Conservation (phyloP, 225 moss, liverwort and hornwort species). For the Physcomitrium patens region DNA sequence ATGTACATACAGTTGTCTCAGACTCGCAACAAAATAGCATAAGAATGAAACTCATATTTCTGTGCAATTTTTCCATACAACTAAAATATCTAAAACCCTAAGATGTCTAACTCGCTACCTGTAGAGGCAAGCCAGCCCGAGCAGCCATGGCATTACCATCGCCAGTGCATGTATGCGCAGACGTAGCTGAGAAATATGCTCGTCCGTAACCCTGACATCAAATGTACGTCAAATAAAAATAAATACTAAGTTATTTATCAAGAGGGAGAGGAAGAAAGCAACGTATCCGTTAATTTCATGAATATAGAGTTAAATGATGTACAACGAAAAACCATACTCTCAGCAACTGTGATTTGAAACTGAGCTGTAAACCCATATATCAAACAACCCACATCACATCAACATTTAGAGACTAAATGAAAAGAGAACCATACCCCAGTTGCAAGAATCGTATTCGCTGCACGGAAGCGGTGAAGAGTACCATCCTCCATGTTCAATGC, state of each 20-base stretch:
- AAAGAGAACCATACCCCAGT: conserved; percentile 68
- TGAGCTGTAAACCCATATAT: neutral
- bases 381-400: neutral
- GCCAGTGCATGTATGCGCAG: conserved; percentile 97
- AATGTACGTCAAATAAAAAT: conserved; percentile 2
- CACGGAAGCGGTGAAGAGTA: conserved; percentile 87
- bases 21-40: neutral
- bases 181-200: conserved; percentile 95
- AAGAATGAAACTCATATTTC: neutral
- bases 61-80: neutral
- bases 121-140: conserved; percentile 83
- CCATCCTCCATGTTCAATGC: conserved; percentile 99
- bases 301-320: neutral
- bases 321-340: neutral
- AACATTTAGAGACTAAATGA: neutral
- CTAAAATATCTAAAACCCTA: neutral
- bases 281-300: neutral
- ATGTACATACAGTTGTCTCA: neutral
- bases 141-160: conserved; percentile 98
- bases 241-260: too few species aligned
- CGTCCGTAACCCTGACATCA: conserved; percentile 81
- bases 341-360: neutral
- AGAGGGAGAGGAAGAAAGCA: neutral
- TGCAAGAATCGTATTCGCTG: conserved; percentile 80
- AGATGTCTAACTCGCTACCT: conserved; percentile 42